Evolutionary conservation across 2,329 filamentous ascomycete genomes (phyloP).

Genomic region (Passalora sequoiae): DNA sequence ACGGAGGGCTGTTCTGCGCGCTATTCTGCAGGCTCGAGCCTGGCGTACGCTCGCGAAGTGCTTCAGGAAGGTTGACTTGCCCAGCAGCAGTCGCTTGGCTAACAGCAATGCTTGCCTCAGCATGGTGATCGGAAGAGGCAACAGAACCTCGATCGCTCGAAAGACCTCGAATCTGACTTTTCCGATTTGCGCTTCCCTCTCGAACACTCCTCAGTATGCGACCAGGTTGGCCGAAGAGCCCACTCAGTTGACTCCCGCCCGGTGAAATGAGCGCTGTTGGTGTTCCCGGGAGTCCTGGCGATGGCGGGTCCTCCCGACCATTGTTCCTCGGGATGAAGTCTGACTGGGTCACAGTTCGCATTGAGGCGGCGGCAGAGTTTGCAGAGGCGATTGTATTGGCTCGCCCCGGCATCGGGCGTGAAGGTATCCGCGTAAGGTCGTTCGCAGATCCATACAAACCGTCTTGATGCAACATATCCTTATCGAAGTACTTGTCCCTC

Average conservation of each 20-base stretch:
- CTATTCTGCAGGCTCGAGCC: slow-evolving; percentile 23
- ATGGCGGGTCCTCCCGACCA: slow-evolving; percentile 27
- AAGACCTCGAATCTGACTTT: slow-evolving; percentile 48
- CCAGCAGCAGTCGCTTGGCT: slow-evolving; percentile 60
- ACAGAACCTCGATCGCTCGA: slow-evolving; percentile 61
- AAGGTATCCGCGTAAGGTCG: slow-evolving; percentile 19
- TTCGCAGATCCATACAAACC: slow-evolving; percentile 12
- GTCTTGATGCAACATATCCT: slow-evolving; percentile 10
- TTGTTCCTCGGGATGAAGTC: slow-evolving; percentile 29
- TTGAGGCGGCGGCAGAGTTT: slow-evolving; percentile 41
- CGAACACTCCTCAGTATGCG: slow-evolving; percentile 45
- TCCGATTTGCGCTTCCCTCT: slow-evolving; percentile 41
- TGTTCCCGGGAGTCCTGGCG: slow-evolving; percentile 42
- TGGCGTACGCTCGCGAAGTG: slow-evolving; percentile 34
- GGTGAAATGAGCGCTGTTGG: slow-evolving; percentile 42
- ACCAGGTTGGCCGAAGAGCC: slow-evolving; percentile 44
- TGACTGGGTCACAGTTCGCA: slow-evolving; percentile 42
- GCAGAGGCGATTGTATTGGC: slow-evolving; percentile 39
- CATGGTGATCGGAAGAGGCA: slow-evolving; percentile 58
- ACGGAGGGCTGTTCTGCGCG: slow-evolving; percentile 23
- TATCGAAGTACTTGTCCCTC: slow-evolving; percentile 19
- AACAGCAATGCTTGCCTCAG: slow-evolving; percentile 58
- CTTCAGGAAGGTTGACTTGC: slow-evolving; percentile 48
- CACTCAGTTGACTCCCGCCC: slow-evolving; percentile 39
- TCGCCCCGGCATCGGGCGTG: slow-evolving; percentile 32